Conservation (phyloP, 1,284 basidiomycete genomes). For the Naganishia sp. region DNA sequence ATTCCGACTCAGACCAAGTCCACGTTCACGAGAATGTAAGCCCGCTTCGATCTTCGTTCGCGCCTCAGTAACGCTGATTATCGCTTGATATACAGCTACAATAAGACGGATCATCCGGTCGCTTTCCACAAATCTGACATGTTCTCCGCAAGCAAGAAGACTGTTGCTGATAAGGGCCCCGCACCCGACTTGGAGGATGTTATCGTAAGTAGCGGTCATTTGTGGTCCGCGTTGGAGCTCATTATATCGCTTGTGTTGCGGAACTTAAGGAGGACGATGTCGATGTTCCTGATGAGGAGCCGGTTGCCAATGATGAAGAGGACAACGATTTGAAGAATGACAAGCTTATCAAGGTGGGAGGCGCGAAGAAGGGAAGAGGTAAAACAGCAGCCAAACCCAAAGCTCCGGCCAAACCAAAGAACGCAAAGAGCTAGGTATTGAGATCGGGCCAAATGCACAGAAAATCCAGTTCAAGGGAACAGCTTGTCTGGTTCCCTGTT, state of each 20-base stretch:
- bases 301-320: slow-evolving; percentile 27
- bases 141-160: slow-evolving; percentile 77
- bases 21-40: slow-evolving; percentile 80
- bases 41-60: slow-evolving; percentile 29
- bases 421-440: slow-evolving; percentile 2
- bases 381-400: slow-evolving; percentile 29
- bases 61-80: background rate
- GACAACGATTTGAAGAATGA: slow-evolving; percentile 31
- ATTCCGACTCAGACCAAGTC: slow-evolving; percentile 79
- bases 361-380: slow-evolving; percentile 30
- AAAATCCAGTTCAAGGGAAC: background rate
- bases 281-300: slow-evolving; percentile 24
- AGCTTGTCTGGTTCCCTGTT: background rate
- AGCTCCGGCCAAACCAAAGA: background rate
- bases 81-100: slow-evolving; percentile 65
- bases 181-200: slow-evolving; percentile 85
- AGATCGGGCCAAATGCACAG: background rate
- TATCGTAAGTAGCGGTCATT: slow-evolving; percentile 1
- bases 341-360: slow-evolving; percentile 33
- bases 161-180: slow-evolving; percentile 62
- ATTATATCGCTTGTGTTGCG: background rate
- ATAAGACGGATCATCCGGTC: slow-evolving; percentile 80
- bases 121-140: slow-evolving; percentile 84
- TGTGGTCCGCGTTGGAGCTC: background rate
- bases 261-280: slow-evolving; percentile 18